phyloP scores from a whole-genome alignment of 2,329 filamentous ascomycete genomes.

The Fusarium dlaminii region DNA sequence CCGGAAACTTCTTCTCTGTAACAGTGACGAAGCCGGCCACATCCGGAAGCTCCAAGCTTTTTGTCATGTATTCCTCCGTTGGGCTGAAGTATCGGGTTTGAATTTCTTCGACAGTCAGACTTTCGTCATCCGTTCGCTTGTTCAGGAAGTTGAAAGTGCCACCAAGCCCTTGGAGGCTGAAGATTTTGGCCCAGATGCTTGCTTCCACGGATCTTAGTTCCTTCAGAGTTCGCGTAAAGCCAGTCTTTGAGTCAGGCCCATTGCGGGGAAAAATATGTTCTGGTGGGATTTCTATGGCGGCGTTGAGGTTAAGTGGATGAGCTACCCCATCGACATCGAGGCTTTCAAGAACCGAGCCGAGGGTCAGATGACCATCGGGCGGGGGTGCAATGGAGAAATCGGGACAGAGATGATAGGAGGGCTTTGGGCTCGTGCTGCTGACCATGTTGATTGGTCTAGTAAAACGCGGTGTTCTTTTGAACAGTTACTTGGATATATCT shows the following conservation, averaged over 20 bases:
- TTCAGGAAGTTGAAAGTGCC: background rate
- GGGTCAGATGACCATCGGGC: background rate
- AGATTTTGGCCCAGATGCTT: background rate
- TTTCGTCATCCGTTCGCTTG: background rate
- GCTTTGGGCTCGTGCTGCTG: background rate
- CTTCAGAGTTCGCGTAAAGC: background rate
- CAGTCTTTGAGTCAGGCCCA: background rate
- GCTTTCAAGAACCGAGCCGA: background rate
- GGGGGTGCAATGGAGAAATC: background rate
- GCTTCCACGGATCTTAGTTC: background rate
- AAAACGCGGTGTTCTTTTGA: too few relatives aligned
- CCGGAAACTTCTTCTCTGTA: background rate
- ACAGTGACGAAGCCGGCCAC: background rate
- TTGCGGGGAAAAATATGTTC: background rate
- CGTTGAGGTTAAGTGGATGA: background rate
- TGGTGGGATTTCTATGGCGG: background rate
- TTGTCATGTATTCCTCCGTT: background rate
- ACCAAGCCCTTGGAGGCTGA: background rate
- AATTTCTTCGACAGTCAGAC: background rate
- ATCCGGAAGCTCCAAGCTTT: background rate
- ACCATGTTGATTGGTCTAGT: too few relatives aligned
- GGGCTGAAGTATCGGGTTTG: background rate
- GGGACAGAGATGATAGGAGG: background rate
- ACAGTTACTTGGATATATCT: too few relatives aligned
- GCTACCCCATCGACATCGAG: background rate